These are phyloP conservation scores for Mortierella alpina DNA, from an alignment of 192 early-diverging fungal species.

Conservation along the genomic window DNA sequence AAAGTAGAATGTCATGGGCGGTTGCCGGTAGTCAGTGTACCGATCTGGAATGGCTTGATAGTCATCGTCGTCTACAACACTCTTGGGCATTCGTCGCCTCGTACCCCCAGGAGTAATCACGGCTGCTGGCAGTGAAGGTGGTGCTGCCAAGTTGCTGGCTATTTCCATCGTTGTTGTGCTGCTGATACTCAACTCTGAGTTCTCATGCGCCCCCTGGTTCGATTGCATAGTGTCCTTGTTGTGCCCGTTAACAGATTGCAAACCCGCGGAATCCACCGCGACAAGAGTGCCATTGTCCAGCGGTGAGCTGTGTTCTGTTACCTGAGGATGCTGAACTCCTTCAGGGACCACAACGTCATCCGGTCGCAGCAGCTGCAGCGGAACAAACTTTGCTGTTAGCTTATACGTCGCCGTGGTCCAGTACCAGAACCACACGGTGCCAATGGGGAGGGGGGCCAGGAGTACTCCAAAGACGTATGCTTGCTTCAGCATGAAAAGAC, in stretches of 20 bases:
- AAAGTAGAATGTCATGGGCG: conserved; percentile 74
- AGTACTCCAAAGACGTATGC: conserved; percentile 59
- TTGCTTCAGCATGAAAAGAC: conserved; percentile 71
- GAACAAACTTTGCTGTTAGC: conserved; percentile 56
- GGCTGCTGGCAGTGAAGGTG: not conserved
- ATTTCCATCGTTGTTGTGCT: no score
- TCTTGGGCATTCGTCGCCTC: conserved; percentile 17
- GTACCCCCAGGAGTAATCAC: not conserved
- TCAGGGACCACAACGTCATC: not conserved
- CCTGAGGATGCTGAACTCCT: not conserved
- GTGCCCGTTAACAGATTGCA: no score
- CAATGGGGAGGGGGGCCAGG: conserved; percentile 57
- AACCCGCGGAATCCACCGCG: not conserved
- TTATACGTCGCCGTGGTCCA: conserved; percentile 59
- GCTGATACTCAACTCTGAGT: no score
- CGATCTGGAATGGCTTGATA: conserved; percentile 69
- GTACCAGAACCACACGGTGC: conserved; percentile 61
- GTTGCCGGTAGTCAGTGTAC: conserved; percentile 79
- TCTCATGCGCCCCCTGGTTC: no score
- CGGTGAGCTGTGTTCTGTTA: no score
- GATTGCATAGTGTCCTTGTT: no score
- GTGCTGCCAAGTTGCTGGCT: no score
- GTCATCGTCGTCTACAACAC: conserved; percentile 70
- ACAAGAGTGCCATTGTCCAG: no score
- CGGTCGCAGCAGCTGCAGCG: conserved; percentile 56